Conservation (phyloP, 257 asterid species). For the Jacaranda copaia region DNA sequence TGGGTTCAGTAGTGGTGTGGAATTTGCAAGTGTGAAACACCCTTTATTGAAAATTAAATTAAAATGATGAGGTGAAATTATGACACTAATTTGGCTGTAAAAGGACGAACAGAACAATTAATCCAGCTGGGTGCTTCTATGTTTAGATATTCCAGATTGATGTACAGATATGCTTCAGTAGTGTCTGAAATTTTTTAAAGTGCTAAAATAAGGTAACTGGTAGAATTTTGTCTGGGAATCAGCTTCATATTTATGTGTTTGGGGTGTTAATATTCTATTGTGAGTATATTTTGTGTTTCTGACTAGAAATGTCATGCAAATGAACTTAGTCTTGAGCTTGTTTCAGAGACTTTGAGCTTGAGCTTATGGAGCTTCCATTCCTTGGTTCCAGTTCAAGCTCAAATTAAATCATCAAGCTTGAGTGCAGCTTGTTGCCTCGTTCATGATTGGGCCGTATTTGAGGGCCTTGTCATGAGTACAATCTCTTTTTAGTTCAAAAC, state of each 20-base stretch:
- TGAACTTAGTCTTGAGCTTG: neutral
- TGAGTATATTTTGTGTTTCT: neutral
- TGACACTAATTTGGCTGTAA: slow-evolving; percentile 17
- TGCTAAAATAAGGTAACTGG: neutral
- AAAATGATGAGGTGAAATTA: neutral
- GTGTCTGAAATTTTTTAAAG: slow-evolving; percentile 3
- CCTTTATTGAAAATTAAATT: slow-evolving; percentile 1
- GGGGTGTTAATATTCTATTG: neutral
- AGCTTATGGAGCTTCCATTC: neutral
- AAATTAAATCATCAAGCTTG: too few relatives aligned
- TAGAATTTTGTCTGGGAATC: slow-evolving; percentile 7
- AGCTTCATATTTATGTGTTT: neutral
- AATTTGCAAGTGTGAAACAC: neutral
- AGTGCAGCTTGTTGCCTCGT: neutral
- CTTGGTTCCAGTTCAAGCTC: too few relatives aligned
- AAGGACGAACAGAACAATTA: slow-evolving; percentile 24
- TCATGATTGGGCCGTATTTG: neutral
- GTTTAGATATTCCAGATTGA: neutral
- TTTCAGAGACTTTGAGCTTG: neutral
- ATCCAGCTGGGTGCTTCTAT: slow-evolving; percentile 10
- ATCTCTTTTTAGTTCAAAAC: neutral
- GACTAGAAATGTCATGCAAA: neutral
- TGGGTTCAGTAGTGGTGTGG: too few relatives aligned
- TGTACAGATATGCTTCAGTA: slow-evolving; percentile 5
- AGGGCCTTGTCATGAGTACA: neutral